Base-by-base conservation (phyloP, 768 basidiomycete genomes). In the Lepiota brunneoincarnata region DNA sequence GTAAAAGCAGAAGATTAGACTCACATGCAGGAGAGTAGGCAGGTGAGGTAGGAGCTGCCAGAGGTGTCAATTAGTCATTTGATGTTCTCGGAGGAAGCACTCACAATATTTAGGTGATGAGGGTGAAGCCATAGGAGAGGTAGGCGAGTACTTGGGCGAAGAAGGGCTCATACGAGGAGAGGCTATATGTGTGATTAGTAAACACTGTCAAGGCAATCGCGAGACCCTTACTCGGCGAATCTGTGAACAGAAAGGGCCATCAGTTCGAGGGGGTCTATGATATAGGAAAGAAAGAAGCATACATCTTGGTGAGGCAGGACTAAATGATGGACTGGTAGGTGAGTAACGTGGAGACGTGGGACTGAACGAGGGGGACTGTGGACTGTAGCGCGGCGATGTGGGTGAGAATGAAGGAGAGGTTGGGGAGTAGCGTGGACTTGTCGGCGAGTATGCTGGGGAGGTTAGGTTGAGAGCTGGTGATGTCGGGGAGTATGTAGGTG, bases 301-400 rank as follows among this genome's bases (percentile, higher is more conserved):
- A 90, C 88, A 91, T 67, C 88, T 79, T 10, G 93, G 94, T n/a
- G 91, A 93, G n/a, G 91, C 86, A 20, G 92, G 92, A 59, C 89
- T 92, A 76, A 93, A 96, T 0, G 88, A 91, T 0, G 94, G 93
- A 64, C 88, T 91, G 26, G 92, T 89, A 1, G 93, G 93, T 10
- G 91, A 93, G 66, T 92, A 93, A 1, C 87, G 81, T 12, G 92
- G 94, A 2, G 91, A 93, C 10, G 93, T 92, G 1, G 93, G 94
- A 57, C 86, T 89, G 72, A 91, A 96, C 12, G 89, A 88, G 7
- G 94, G 94, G 1, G 91, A 93, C 56, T 93, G 89, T 0, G 93
- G 93, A 57, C 89, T 91, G 68, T 90, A 93, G 23, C 84, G 80
- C 6, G 91, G 91, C 4, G 88, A 90, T 0, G 91, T 89, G 0